Conservation (phyloP, 768 basidiomycete genomes). For the Hirschioporus abietinus region DNA sequence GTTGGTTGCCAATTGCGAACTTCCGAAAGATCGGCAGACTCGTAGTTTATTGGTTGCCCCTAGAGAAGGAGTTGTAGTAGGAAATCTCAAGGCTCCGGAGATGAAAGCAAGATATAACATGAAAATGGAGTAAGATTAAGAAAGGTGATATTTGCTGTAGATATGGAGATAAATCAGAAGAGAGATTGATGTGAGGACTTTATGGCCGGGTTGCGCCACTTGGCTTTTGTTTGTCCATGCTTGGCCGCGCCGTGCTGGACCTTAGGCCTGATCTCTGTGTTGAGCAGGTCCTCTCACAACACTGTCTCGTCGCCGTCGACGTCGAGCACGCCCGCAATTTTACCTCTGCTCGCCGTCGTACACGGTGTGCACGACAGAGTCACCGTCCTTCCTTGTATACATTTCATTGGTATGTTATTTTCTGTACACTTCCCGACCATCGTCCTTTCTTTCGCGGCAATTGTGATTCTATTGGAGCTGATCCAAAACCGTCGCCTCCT, state of each 20-base stretch:
- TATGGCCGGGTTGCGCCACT: conserved; percentile 1
- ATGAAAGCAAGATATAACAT: not conserved
- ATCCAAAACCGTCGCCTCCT: not conserved
- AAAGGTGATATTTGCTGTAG: not conserved
- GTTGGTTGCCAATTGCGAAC: not conserved
- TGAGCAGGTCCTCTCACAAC: not conserved
- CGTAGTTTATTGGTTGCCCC: not conserved
- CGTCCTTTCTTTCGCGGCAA: not conserved
- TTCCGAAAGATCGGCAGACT: not conserved
- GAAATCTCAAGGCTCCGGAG: not conserved
- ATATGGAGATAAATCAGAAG: not conserved
- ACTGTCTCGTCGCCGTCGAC: conserved; percentile 1
- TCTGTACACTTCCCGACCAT: not conserved
- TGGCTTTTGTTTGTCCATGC: not conserved
- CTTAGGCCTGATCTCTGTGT: not conserved
- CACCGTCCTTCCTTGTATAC: not conserved
- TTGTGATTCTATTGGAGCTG: not conserved
- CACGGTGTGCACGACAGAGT: not conserved
- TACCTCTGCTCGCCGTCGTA: not conserved
- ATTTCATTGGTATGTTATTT: not conserved
- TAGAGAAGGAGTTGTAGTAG: not conserved
- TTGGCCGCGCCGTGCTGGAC: not conserved
- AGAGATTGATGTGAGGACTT: not conserved
- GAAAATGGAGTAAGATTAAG: not conserved
- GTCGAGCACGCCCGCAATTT: not conserved